Evolutionary conservation across 331 rosid genomes (phyloP).

Genomic region (Dryas integrifolia): DNA sequence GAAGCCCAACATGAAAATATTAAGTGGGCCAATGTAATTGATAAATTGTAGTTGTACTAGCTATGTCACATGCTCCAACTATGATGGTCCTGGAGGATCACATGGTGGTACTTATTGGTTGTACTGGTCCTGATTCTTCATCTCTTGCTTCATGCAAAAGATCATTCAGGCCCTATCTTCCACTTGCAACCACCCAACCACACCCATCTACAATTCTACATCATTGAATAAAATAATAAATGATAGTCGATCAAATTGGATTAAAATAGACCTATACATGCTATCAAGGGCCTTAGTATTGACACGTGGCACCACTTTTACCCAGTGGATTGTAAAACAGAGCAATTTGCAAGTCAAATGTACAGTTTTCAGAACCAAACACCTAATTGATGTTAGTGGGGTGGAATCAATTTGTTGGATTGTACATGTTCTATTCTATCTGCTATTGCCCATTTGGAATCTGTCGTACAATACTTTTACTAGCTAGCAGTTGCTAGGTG

Average conservation of each 20-base stretch:
- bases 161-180: not conserved
- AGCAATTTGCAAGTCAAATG: not conserved
- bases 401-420: not conserved
- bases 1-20: not conserved
- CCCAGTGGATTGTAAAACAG: not conserved
- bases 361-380: not conserved
- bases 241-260: too few relatives aligned
- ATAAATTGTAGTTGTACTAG: conserved; percentile 8
- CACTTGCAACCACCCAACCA: not conserved
- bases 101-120: not conserved
- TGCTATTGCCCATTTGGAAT: too few relatives aligned
- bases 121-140: not conserved
- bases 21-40: not conserved
- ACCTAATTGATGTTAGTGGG: not conserved
- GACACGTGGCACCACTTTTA: not conserved
- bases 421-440: not conserved
- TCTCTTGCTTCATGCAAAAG: not conserved
- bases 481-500: too few relatives aligned
- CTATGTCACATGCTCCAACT: conserved; percentile 7
- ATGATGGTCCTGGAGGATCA: conserved; percentile 10
- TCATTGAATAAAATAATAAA: not conserved
- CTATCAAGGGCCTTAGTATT: not conserved
- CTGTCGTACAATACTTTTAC: too few relatives aligned
- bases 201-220: not conserved
- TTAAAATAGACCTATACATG: not conserved